phyloP scores from a whole-genome alignment of 768 basidiomycete species.

The Paxillus involutus region DNA sequence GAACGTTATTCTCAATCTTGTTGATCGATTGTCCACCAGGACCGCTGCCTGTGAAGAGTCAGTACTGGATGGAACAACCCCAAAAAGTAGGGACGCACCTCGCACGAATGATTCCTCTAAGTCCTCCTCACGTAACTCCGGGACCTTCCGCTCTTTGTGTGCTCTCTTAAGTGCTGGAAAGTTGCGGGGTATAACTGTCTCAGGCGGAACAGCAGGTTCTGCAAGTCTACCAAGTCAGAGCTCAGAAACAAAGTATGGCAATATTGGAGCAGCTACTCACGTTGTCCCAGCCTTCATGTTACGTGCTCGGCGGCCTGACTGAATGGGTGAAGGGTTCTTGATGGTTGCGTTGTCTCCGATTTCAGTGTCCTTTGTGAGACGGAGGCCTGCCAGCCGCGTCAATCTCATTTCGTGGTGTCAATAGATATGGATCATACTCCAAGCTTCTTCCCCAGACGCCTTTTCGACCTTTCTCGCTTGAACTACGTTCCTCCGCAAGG shows the following conservation, averaged over 20 bases:
- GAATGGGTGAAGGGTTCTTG: slow-evolving; percentile 51
- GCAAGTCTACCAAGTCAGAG: slow-evolving; percentile 23
- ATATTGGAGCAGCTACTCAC: slow-evolving; percentile 27
- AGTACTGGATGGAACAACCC: slow-evolving; percentile 1
- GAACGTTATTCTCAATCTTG: slow-evolving; percentile 91
- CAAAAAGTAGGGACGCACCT: slow-evolving; percentile 44
- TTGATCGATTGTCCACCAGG: slow-evolving; percentile 98
- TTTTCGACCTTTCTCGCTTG: slow-evolving; percentile 61
- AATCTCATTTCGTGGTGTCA: neutral
- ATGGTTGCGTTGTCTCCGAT: slow-evolving; percentile 83
- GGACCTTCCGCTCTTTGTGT: slow-evolving; percentile 60
- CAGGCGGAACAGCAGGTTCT: slow-evolving; percentile 34
- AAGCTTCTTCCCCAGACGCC: slow-evolving; percentile 43
- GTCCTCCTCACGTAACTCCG: slow-evolving; percentile 74
- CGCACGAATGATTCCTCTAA: slow-evolving; percentile 87
- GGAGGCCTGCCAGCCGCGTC: slow-evolving; percentile 51
- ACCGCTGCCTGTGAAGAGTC: slow-evolving; percentile 63
- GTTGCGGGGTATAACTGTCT: slow-evolving; percentile 36
- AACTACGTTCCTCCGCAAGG: slow-evolving; percentile 81
- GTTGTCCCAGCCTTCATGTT: slow-evolving; percentile 35
- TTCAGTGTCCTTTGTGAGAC: slow-evolving; percentile 79
- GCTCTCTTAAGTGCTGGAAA: slow-evolving; percentile 74
- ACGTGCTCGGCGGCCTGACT: slow-evolving; percentile 49
- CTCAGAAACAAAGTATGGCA: slow-evolving; percentile 27
- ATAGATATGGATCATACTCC: slow-evolving; percentile 45